Percentiles rank a stretch among this genome's conserved stretches.
phyloP scores from a whole-genome alignment of 805 yeast species.

The Saturnispora kantuleensis region DNA sequence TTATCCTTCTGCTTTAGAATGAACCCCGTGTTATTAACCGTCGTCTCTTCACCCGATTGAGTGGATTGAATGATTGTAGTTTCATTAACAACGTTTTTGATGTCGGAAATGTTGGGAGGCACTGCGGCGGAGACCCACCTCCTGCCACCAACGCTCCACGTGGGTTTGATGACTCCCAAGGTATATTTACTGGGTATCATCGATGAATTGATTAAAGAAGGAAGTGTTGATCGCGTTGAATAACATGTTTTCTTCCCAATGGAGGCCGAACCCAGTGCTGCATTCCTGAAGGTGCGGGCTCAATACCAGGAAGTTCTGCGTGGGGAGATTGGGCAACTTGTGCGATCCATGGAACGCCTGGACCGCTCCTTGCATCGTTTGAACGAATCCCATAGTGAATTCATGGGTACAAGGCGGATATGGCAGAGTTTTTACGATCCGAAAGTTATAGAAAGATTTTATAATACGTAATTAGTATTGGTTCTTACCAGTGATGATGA shows the following conservation, averaged over 20 bases:
- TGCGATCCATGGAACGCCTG: conserved; percentile 10
- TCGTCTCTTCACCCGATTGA: conserved; percentile 45
- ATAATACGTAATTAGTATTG: conserved; percentile 17
- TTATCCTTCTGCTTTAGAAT: conserved; percentile 40
- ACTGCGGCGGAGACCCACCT: not conserved
- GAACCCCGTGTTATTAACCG: conserved; percentile 48
- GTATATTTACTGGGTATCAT: too few relatives aligned
- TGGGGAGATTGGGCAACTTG: conserved; percentile 10
- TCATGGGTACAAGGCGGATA: conserved; percentile 12
- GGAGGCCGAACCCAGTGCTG: not conserved
- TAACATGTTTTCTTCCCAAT: not conserved
- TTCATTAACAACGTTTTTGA: conserved; percentile 16
- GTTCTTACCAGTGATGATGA: conserved; percentile 52
- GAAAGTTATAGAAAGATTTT: conserved; percentile 7
- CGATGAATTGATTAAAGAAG: too few relatives aligned
- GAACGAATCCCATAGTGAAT: conserved; percentile 1
- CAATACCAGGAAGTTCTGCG: conserved; percentile 3
- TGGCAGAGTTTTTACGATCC: conserved; percentile 20
- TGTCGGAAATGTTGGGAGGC: not conserved
- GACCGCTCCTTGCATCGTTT: conserved; percentile 9
- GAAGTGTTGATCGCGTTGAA: not conserved
- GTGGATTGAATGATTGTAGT: conserved; percentile 27
- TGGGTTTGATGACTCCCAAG: too few relatives aligned
- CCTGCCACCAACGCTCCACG: not conserved
- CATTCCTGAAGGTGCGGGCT: conserved; percentile 8